Evolutionary conservation across 1,139 yeast species (phyloP).

Genomic region (Zhuliangozyma blackwelliae): DNA sequence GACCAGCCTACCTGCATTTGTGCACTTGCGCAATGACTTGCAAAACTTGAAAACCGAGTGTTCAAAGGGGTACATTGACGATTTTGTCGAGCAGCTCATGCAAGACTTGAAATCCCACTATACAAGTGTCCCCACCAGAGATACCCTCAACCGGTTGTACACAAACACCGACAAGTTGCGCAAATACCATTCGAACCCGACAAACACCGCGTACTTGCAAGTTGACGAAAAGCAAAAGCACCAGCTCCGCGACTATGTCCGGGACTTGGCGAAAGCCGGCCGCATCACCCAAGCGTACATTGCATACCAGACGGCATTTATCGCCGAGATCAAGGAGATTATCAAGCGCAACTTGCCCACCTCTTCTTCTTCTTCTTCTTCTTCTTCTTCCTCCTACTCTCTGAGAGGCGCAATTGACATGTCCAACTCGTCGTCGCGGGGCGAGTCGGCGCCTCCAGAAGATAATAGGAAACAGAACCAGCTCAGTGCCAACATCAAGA

Average conservation of each 20-base stretch:
- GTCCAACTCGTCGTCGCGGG: constrained; percentile 27
- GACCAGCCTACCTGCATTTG: constrained; percentile 54
- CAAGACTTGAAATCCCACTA: constrained; percentile 60
- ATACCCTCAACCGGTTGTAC: constrained; percentile 51
- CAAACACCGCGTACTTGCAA: constrained; percentile 27
- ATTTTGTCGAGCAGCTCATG: constrained; percentile 52
- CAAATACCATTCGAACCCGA: constrained; percentile 14
- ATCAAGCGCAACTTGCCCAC: constrained; percentile 63
- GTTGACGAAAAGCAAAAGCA: constrained; percentile 33
- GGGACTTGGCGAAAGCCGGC: constrained; percentile 59
- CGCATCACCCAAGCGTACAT: constrained; percentile 62
- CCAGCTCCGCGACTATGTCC: constrained; percentile 42
- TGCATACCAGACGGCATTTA: constrained; percentile 62
- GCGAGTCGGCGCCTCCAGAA: constrained; percentile 27
- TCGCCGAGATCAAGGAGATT: constrained; percentile 67
- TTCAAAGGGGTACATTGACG: constrained; percentile 61
- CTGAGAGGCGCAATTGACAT: constrained; percentile 7
- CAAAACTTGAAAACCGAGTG: constrained; percentile 52
- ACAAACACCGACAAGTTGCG: constrained; percentile 21
- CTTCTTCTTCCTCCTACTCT: constrained; percentile 1
- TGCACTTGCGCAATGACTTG: constrained; percentile 48
- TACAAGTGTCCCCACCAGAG: constrained; percentile 42
- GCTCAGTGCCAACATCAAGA: constrained; percentile 51
- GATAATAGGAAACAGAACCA: constrained; percentile 9
- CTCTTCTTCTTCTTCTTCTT: too few species aligned